phyloP scores from a whole-genome alignment of 139 green algal genomes.

The Microglena sp. region DNA sequence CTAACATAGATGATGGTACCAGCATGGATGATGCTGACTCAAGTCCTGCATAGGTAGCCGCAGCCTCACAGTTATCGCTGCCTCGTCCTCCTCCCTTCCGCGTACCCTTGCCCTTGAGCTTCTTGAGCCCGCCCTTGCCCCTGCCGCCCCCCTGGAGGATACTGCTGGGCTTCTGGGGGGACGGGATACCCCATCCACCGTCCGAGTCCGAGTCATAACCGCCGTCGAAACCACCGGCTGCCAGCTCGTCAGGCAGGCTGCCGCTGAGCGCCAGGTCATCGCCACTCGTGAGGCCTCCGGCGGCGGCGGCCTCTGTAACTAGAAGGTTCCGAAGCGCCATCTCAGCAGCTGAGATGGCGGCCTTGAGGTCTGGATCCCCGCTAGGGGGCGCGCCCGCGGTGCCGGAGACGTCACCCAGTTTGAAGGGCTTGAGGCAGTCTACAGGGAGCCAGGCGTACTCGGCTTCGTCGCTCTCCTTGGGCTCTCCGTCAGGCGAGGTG shows the following conservation, averaged over 20 bases:
- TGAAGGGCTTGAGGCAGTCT: conserved; percentile 68
- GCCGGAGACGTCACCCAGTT: conserved; percentile 27
- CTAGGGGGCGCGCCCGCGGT: conserved; percentile 5
- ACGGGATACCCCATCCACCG: conserved; percentile 47
- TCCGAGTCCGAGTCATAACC: conserved; percentile 55
- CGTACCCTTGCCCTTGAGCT: conserved; percentile 6
- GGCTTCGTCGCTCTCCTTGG: conserved; percentile 61
- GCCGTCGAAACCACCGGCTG: neutral
- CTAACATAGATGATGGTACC: no score
- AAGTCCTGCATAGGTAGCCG: no score
- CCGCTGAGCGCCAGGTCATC: neutral
- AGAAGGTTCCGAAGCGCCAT: neutral
- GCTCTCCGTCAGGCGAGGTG: neutral
- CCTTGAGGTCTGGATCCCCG: conserved; percentile 23
- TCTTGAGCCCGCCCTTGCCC: neutral
- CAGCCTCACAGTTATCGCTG: conserved; percentile 17
- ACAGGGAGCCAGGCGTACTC: conserved; percentile 84
- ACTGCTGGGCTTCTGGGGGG: no score
- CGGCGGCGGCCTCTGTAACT: neutral
- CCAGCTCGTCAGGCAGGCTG: neutral
- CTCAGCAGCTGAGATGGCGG: conserved; percentile 46
- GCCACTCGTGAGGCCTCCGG: conserved; percentile 1
- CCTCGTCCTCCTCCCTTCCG: conserved; percentile 16
- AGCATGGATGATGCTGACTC: no score
- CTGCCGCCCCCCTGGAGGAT: neutral